Evolutionary conservation across 495 filamentous ascomycete species (phyloP), one percentile per base, ranked within the genome.

Genomic region (Cercophora newfieldiana): DNA sequence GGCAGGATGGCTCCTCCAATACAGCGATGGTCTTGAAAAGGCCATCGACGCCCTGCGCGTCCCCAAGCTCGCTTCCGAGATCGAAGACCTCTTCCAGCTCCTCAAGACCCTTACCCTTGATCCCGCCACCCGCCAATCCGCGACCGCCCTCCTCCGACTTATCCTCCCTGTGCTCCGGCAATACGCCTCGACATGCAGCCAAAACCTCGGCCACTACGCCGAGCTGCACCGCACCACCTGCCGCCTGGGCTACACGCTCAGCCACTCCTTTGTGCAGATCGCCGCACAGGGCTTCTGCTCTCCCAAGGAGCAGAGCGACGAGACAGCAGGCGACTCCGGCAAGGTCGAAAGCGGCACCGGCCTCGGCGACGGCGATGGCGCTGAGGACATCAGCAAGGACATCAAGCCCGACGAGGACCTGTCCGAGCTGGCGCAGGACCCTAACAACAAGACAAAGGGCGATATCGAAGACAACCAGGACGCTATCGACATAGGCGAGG

Each of bases 321-420:
- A 85, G 5, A 86, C 89, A 55, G 81, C 85, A 25, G 84, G 86
- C 37, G 85, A 89, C 66, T 82, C 85, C 19, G 90, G 92, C 6
- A 87, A 94, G 68, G 81, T 97, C 48, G 94, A 99, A 75, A 86
- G 83, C 57, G 96, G 96, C n/a, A 98, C 94, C 4, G 96, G 96
- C 25, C 86, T 99, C n/a, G 96, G 95, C 29, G 94, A 97, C 63
- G 94, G 94, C 14, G 91, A 97, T 71, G 96, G 93, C 25, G 92
- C 89, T 1, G 92, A 98, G 72, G 94, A 99, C 79, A 97, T 99
- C 62, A 97, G 93, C 77, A 97, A 98, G 70, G 94, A 98, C 72
- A 89, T 99, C 55, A 85, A 91, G 65, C 89, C 92, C 54, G 94
- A 98, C 65, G 96, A 99, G 77, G 92, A 98, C 75, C 76, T 99